phyloP scores from a whole-genome alignment of 768 basidiomycete species.

The Pluteus cervinus region DNA sequence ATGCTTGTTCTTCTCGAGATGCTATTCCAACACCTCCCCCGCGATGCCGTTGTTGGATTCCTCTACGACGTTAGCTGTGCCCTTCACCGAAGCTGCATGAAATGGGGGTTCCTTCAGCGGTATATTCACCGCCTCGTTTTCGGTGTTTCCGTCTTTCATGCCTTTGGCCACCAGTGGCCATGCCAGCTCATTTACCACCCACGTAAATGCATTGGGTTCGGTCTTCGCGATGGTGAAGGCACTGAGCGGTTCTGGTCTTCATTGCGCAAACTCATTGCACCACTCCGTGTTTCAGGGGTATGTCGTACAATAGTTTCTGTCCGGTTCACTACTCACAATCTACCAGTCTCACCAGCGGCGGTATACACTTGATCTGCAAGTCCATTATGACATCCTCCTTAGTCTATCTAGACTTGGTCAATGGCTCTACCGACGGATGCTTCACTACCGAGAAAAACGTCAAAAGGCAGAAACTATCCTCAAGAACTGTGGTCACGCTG shows the following conservation, averaged over 20 bases:
- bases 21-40: constrained; percentile 27
- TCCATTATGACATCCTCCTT: too few relatives aligned
- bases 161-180: constrained; percentile 33
- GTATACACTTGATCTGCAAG: too few relatives aligned
- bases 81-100: constrained; percentile 19
- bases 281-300: too few relatives aligned
- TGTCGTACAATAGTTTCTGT: too few relatives aligned
- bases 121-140: constrained; percentile 19
- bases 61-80: constrained; percentile 33
- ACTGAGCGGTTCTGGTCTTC: constrained; percentile 27
- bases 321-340: too few relatives aligned
- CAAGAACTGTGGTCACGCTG: too few relatives aligned
- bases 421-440: too few relatives aligned
- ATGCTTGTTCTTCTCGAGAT: constrained; percentile 21
- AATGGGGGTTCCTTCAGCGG: constrained; percentile 18
- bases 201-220: constrained; percentile 22
- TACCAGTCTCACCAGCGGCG: too few relatives aligned
- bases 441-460: too few relatives aligned
- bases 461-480: too few relatives aligned
- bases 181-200: constrained; percentile 32
- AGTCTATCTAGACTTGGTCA: too few relatives aligned
- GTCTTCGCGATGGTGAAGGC: constrained; percentile 22
- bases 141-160: constrained; percentile 31
- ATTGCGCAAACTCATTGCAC: constrained; percentile 15
- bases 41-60: constrained; percentile 13